Evolutionary conservation across 2,329 filamentous ascomycete genomes (phyloP).

Genomic region (Aureobasidium sp.): DNA sequence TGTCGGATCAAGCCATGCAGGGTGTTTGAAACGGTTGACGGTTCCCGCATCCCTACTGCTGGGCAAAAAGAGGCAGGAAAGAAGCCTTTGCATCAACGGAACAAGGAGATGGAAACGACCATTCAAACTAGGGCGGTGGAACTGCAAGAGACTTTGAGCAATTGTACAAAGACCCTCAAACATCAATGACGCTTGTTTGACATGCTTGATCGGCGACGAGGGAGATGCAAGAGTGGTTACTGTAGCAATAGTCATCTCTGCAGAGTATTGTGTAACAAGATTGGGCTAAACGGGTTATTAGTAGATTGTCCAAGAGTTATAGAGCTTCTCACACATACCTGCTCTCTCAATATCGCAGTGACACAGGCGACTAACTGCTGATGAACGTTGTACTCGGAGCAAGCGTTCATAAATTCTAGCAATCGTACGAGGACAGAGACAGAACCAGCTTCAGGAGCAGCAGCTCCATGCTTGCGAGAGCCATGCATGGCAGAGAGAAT

Average conservation of each 20-base stretch:
- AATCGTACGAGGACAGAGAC: slow-evolving; percentile 2
- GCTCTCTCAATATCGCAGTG: slow-evolving; percentile 11
- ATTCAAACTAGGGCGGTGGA: slow-evolving; percentile 49
- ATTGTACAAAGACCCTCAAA: slow-evolving; percentile 48
- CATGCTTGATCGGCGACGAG: slow-evolving; percentile 22
- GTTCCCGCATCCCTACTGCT: slow-evolving; percentile 18
- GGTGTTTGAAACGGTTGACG: slow-evolving; percentile 20
- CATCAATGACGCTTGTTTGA: slow-evolving; percentile 30
- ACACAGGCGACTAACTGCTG: slow-evolving; percentile 11
- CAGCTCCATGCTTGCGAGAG: background rate
- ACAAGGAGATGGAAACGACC: slow-evolving; percentile 53
- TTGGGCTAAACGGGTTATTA: slow-evolving; percentile 22
- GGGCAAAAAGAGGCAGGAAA: slow-evolving; percentile 47
- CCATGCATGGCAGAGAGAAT: background rate
- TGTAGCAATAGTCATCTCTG: slow-evolving; percentile 33
- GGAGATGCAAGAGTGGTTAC: slow-evolving; percentile 29
- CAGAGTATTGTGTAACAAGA: slow-evolving; percentile 35
- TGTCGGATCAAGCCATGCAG: slow-evolving; percentile 25
- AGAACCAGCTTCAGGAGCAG: background rate
- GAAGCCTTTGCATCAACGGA: slow-evolving; percentile 44
- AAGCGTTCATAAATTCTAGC: background rate
- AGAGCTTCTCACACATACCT: slow-evolving; percentile 11
- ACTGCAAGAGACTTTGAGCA: slow-evolving; percentile 43
- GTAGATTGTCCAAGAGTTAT: background rate
- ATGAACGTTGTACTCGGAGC: slow-evolving; percentile 7